A percentile compares a stretch with the other conserved stretches of the same genome.
Evolutionary conservation across 192 early-diverging fungal species (phyloP).

Genomic region (Phycomyces nitens): DNA sequence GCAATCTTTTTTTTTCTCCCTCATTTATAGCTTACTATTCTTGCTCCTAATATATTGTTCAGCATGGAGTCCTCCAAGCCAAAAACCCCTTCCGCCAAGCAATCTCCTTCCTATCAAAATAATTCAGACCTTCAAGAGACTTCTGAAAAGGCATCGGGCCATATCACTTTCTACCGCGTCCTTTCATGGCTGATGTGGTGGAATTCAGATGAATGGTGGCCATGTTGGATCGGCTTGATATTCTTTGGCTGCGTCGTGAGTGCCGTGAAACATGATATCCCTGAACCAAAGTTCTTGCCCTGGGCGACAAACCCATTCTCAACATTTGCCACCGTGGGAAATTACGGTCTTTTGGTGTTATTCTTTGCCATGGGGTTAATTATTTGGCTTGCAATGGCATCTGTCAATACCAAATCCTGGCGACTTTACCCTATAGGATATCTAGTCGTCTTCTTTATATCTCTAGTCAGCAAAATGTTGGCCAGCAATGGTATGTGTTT

Average conservation of each 20-base stretch:
- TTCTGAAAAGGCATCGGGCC: no score
- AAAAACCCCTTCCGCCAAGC: no score
- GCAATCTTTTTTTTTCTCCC: no score
- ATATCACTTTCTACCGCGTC: no score
- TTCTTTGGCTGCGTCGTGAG: constrained; percentile 42
- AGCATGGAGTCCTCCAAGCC: no score
- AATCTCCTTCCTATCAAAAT: no score
- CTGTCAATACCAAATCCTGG: constrained; percentile 33
- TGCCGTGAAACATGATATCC: constrained; percentile 40
- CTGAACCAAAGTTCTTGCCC: constrained; percentile 37
- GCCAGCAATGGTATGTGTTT: constrained; percentile 38
- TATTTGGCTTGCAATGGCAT: constrained; percentile 39
- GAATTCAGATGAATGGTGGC: constrained; percentile 57
- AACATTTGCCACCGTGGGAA: constrained; percentile 33
- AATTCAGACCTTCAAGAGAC: no score
- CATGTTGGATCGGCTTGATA: constrained; percentile 53
- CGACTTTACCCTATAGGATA: constrained; percentile 40
- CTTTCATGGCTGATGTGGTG: constrained; percentile 47
- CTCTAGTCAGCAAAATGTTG: constrained; percentile 47
- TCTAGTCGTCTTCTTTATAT: constrained; percentile 38
- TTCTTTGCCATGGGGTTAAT: constrained; percentile 45
- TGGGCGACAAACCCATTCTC: constrained; percentile 47
- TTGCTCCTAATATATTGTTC: no score
- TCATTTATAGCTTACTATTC: no score
- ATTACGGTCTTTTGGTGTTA: constrained; percentile 42